Conservation (phyloP, 2,329 filamentous ascomycete species). For the Hymenoscyphus fructigenus region DNA sequence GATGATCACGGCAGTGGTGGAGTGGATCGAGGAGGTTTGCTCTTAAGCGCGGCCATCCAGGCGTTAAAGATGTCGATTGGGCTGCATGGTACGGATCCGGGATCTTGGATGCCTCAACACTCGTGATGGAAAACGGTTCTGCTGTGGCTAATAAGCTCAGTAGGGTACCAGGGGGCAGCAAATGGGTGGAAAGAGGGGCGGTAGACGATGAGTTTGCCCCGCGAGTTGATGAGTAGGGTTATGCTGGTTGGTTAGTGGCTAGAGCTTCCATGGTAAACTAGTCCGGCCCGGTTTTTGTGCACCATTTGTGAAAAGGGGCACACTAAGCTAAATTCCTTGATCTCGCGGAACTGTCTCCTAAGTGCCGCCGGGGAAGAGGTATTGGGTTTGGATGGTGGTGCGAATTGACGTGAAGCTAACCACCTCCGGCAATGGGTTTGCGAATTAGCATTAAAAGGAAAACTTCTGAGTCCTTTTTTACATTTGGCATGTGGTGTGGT, state of each 20-base stretch:
- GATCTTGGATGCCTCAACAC: conserved; percentile 4
- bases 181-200: conserved; percentile 6
- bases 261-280: not conserved
- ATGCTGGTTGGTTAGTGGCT: not conserved
- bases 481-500: not conserved
- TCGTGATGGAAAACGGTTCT: conserved; percentile 17
- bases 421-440: conserved; percentile 1
- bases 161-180: conserved; percentile 4
- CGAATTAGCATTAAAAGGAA: not conserved
- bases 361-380: conserved; percentile 27
- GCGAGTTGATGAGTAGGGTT: conserved; percentile 1
- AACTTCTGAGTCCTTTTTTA: not conserved
- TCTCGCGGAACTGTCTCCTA: conserved; percentile 25
- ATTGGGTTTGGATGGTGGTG: conserved; percentile 8
- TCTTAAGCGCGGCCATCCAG: conserved; percentile 8
- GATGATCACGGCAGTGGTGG: not conserved
- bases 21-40: not conserved
- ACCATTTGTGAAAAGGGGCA: conserved; percentile 2
- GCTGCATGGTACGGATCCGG: not conserved
- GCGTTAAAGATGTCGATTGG: conserved; percentile 5
- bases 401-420: conserved; percentile 10
- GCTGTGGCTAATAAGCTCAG: conserved; percentile 12
- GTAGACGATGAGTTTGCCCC: not conserved
- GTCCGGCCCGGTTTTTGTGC: not conserved
- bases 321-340: conserved; percentile 5